Evolutionary conservation across 108 stramenopile genomes (phyloP).

Genomic region (Pseudonitzschia multistriata): DNA sequence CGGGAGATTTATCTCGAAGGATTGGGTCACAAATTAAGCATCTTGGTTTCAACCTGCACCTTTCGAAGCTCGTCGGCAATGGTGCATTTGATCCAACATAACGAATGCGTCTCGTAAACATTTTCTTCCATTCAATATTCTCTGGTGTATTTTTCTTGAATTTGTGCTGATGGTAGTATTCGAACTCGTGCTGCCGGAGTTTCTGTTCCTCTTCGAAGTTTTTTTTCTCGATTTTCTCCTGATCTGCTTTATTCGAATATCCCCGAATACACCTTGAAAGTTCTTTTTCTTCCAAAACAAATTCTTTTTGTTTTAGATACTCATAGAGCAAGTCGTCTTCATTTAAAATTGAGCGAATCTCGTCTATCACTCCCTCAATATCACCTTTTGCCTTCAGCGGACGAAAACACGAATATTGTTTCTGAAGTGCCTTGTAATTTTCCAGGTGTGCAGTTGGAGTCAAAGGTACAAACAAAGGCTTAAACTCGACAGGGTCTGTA

Average conservation of each 20-base stretch:
- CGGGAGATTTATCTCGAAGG: not conserved
- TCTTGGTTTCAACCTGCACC: constrained; percentile 5
- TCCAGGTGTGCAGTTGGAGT: constrained; percentile 3
- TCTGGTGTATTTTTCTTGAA: constrained; percentile 15
- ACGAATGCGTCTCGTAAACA: not conserved
- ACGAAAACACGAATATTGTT: not conserved
- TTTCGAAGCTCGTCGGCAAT: not conserved
- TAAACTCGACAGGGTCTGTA: no score
- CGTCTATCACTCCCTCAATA: not conserved
- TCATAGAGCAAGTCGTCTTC: not conserved
- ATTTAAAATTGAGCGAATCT: not conserved
- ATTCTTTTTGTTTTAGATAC: not conserved
- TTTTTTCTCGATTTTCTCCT: constrained; percentile 34
- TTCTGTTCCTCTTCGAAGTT: constrained; percentile 29
- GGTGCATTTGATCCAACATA: not conserved
- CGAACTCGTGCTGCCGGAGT: constrained; percentile 12
- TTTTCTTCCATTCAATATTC: constrained; percentile 18
- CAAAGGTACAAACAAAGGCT: constrained; percentile 2
- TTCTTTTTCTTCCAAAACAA: constrained; percentile 15
- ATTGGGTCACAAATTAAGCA: constrained; percentile 1
- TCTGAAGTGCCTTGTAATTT: not conserved
- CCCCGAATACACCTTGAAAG: constrained; percentile 16
- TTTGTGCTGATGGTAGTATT: constrained; percentile 13
- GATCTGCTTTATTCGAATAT: constrained; percentile 33
- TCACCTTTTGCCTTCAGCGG: not conserved